These are phyloP conservation scores for Lindgomyces ingoldianus DNA, from an alignment of 495 filamentous ascomycete genomes.

Conservation along the genomic window DNA sequence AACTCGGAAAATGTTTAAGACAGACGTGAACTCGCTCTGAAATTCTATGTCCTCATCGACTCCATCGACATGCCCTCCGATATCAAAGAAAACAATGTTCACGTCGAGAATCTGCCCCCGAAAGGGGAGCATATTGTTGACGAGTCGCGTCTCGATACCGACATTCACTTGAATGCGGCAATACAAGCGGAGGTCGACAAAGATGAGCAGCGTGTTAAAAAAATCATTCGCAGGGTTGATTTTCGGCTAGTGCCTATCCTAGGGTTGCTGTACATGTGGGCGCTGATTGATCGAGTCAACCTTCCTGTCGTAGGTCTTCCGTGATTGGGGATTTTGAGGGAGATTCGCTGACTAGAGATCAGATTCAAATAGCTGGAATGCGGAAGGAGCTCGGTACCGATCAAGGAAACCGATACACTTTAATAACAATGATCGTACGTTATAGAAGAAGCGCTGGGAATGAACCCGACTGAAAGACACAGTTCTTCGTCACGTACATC, in stretches of 20 bases:
- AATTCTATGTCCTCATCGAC: background rate
- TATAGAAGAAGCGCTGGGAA: background rate
- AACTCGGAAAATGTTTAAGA: too few relatives aligned
- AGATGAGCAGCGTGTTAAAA: background rate
- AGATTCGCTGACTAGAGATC: background rate
- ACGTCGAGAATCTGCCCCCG: background rate
- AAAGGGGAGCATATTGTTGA: constrained; percentile 5
- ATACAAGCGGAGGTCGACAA: background rate
- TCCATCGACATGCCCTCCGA: background rate
- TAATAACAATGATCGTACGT: constrained; percentile 8
- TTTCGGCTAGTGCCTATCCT: constrained; percentile 18
- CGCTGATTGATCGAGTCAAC: constrained; percentile 19
- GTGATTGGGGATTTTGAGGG: background rate
- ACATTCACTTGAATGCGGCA: background rate
- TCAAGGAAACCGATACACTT: constrained; percentile 5
- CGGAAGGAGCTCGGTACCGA: constrained; percentile 4
- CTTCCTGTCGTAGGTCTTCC: constrained; percentile 7
- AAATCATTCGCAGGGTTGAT: constrained; percentile 16
- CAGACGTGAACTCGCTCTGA: too few relatives aligned
- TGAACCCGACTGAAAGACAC: background rate
- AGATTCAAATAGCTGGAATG: constrained; percentile 20
- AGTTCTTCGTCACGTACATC: constrained; percentile 20
- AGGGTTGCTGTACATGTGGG: constrained; percentile 4
- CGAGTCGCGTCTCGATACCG: constrained; percentile 1
- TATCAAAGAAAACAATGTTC: background rate